Evolutionary conservation across 495 filamentous ascomycete species (phyloP), one percentile per base, ranked within the genome.

Genomic region (Aspergillus sparsus): DNA sequence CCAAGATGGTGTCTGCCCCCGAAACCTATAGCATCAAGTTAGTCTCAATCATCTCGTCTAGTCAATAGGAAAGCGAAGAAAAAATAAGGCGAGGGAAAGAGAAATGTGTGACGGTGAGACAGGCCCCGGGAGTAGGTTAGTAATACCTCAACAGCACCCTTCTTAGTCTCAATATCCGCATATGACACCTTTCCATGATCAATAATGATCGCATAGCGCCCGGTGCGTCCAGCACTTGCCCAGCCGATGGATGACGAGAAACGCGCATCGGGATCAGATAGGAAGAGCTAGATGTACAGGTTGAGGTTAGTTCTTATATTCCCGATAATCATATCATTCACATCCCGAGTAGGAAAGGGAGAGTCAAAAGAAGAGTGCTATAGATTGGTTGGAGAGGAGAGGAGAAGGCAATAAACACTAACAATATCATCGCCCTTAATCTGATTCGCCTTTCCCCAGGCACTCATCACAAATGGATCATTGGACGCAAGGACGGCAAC

Each of bases 401-500:
- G n/a, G 1, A 5, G 37, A 12, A 35, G 42, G 16, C 7, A 6
- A 6, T 18, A 3, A 55, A 42, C 33, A 80, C 85, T 66, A 71
- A 93, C 89, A 62, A 94, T 90, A 39, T 85, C 83, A 47, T 80
- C 68, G n/a, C 91, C 85, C 63, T 85, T 89, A 61, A 95, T 81
- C 31, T 82, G 78, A 72, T 97, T 96, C 32, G 91, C 93, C 82
- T 96, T 97, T 65, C 87, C 89, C 93, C 93, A 98, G 12, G 93
- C 93, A 63, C 85, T 86, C 91, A 96, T 96, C 56, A 98, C 93
- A 68, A 84, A 96, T 12, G 86, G 80, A 75, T 97, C 92, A 65
- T 98, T 97, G 79, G 77, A 90, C 18, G 91, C 89, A 66, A 96
- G 85, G 57, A 93, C 87, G 15, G 89, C 82, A 49, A 97, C 84